Conservation (phyloP, 148 eudicot genomes). For the Silene latifolia region DNA sequence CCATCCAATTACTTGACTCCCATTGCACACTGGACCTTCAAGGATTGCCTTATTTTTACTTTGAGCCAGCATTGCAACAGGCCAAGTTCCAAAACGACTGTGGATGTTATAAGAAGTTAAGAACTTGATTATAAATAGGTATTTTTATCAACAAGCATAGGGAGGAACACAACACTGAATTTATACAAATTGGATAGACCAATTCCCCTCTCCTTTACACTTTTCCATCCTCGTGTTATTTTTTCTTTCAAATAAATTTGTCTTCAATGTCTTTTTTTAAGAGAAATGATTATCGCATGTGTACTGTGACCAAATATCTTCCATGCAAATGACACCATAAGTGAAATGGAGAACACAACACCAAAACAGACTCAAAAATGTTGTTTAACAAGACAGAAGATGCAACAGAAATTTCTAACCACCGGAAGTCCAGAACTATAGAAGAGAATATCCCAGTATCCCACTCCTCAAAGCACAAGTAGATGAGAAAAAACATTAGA, state of each 20-base stretch:
- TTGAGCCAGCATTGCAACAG: slow-evolving; percentile 91
- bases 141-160: background rate
- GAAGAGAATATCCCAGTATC: background rate
- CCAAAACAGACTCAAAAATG: background rate
- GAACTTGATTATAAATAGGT: background rate
- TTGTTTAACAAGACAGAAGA: background rate
- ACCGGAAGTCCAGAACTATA: background rate
- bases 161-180: background rate
- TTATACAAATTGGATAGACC: background rate
- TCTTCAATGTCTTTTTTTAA: background rate
- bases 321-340: background rate
- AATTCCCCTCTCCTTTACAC: background rate
- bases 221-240: background rate
- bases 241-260: background rate
- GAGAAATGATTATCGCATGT: background rate
- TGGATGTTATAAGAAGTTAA: slow-evolving; percentile 2
- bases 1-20: slow-evolving; percentile 84
- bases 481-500: background rate
- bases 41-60: slow-evolving; percentile 77
- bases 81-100: slow-evolving; percentile 99
- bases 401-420: background rate
- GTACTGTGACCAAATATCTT: background rate
- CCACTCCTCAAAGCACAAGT: background rate
- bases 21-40: slow-evolving; percentile 93
- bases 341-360: background rate